phyloP scores from a whole-genome alignment of 306 rosid species.

The Gynostemma pentaphyllum region DNA sequence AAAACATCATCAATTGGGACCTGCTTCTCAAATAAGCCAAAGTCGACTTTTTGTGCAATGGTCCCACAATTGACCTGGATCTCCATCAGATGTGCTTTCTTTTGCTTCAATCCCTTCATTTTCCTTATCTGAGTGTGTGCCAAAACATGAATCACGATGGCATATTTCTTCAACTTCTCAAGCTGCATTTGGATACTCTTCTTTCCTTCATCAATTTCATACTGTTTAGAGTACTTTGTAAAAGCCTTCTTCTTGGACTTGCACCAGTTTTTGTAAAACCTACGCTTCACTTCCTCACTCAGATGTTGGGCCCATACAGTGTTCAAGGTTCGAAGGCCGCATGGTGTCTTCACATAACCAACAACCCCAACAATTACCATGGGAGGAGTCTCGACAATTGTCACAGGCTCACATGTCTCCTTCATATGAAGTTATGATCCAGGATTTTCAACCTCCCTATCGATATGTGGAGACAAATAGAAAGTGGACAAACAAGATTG shows the following conservation, averaged over 20 bases:
- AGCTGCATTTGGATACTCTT: conserved; percentile 47
- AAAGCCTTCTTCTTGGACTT: conserved; percentile 94
- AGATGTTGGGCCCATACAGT: conserved; percentile 88
- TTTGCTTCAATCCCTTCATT: conserved; percentile 83
- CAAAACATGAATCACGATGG: conserved; percentile 65
- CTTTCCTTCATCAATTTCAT: conserved; percentile 68
- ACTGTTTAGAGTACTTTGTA: conserved; percentile 54
- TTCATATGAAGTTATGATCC: conserved; percentile 90
- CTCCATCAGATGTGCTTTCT: conserved; percentile 89
- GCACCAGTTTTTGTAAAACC: conserved; percentile 84
- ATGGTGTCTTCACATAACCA: conserved; percentile 74
- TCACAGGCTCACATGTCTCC: conserved; percentile 83
- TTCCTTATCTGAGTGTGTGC: conserved; percentile 92
- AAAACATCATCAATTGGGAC: conserved; percentile 78
- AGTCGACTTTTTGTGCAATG: conserved; percentile 64
- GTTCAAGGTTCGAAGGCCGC: conserved; percentile 63
- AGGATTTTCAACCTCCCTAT: conserved; percentile 79
- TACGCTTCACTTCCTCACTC: conserved; percentile 65
- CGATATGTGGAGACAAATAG: too few relatives aligned
- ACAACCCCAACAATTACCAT: conserved; percentile 81
- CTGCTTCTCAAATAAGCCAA: conserved; percentile 67
- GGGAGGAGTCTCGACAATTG: conserved; percentile 76
- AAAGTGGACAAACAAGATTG: too few relatives aligned
- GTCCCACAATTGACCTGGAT: conserved; percentile 76
- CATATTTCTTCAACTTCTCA: conserved; percentile 63